Conservation (phyloP, 2,329 filamentous ascomycete species). For the Aspergillus sp. region DNA sequence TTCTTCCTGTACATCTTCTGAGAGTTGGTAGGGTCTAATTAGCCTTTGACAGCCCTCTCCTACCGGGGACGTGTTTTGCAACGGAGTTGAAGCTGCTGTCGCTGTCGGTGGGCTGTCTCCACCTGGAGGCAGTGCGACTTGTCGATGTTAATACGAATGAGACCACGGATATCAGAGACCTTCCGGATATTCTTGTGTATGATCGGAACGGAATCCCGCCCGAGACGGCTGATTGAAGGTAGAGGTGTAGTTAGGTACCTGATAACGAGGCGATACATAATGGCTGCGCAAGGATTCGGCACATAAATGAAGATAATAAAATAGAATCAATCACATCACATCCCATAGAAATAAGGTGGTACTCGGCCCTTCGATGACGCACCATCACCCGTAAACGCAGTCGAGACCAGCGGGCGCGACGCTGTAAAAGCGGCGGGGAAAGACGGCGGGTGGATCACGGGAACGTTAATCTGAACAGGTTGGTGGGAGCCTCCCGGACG, state of each 20-base stretch:
- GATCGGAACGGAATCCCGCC: slow-evolving; percentile 16
- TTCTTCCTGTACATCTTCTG: background rate
- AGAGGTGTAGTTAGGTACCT: background rate
- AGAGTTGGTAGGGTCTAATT: slow-evolving; percentile 5
- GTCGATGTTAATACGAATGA: slow-evolving; percentile 56
- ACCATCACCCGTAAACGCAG: background rate
- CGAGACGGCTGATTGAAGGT: background rate
- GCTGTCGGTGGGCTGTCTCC: slow-evolving; percentile 49
- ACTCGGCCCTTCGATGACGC: too few relatives aligned
- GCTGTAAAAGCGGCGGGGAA: background rate
- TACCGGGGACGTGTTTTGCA: slow-evolving; percentile 55
- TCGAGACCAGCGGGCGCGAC: background rate
- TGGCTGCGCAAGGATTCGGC: too few relatives aligned
- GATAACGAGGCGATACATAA: background rate
- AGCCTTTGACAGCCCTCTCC: slow-evolving; percentile 44
- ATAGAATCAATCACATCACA: too few relatives aligned
- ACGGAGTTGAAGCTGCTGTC: slow-evolving; percentile 55
- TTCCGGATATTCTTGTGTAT: slow-evolving; percentile 53
- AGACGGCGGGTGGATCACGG: background rate
- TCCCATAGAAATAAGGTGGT: too few relatives aligned
- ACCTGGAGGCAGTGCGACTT: slow-evolving; percentile 53
- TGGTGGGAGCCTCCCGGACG: background rate
- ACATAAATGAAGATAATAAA: too few relatives aligned
- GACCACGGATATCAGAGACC: slow-evolving; percentile 53
- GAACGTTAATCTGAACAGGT: background rate